Base-by-base conservation (phyloP, 1,139 yeast species). In the Waltiozyma sp. region DNA sequence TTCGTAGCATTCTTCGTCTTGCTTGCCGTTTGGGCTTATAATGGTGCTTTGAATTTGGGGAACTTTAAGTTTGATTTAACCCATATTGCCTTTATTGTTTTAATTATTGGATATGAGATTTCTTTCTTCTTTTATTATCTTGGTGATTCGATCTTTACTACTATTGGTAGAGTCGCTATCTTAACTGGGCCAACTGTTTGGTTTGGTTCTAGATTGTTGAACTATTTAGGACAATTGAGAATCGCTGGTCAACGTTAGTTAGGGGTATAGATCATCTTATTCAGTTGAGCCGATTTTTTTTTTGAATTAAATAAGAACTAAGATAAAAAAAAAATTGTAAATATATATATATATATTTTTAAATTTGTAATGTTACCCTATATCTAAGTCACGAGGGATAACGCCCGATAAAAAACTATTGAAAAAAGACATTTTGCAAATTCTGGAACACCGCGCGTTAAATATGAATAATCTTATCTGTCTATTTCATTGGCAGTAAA, bases 111-210 rank as follows among this genome's bases (percentile, higher is more conserved):
- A 4, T 70, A 77, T 51, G 96, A 88, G 63, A 60, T 64, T 39
- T 68, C 75, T 21, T 85, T 88, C 54, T 62, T 73, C 50, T 72
- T 69, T 49, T 89, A 89, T 65, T 89, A 77, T 63, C 60, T 77
- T 51, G 83, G 86, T 28, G 68, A 75, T 37, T 70, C 86, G 21
- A 85, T 89, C 43, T 88, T 89, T 61, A 69, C 75, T 19, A 79
- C 95, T 1, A 60, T 88, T 41, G 67, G 69, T 49, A 69, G 75
- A 49, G 64, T 72, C 11, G 68, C 71, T 11, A 49, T 76, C 21
- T 64, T 81, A 44, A 70, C 73, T 6, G 72, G 77, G 2, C 73
- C 85, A 36, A 67, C 82, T 26, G 59, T 84, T 39, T 72, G 73
- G 59, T 66, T 80, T 46, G 95, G 95, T n/a, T 72, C 87, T 8